Evolutionary conservation across 495 filamentous ascomycete species (phyloP).

Genomic region (Hyaloscypha variabilis): DNA sequence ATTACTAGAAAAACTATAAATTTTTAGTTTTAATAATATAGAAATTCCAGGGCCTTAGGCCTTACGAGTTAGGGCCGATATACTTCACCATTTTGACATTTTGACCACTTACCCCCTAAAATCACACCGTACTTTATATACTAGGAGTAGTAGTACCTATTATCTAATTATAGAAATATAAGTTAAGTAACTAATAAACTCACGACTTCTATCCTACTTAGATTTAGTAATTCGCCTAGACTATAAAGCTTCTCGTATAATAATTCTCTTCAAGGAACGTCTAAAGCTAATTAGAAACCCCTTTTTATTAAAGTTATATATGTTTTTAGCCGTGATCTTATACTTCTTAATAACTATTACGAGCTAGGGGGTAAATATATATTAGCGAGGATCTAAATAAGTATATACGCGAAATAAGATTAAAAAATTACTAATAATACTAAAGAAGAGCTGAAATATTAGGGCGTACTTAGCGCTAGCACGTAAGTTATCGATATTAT

Average conservation of each 20-base stretch:
- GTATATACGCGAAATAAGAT: conserved; percentile 14
- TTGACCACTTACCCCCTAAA: too few relatives aligned
- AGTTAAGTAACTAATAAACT: neutral
- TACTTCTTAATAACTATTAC: neutral
- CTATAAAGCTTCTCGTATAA: conserved; percentile 8
- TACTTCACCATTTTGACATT: too few relatives aligned
- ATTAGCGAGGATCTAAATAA: neutral
- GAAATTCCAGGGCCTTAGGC: too few relatives aligned
- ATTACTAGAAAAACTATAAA: too few relatives aligned
- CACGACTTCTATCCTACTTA: too few relatives aligned
- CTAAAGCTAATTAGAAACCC: conserved; percentile 1
- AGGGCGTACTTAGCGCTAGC: conserved; percentile 8
- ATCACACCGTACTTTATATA: too few relatives aligned
- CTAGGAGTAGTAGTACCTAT: neutral
- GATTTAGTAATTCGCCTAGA: conserved; percentile 6
- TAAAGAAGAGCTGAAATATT: conserved; percentile 20
- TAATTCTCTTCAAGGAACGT: conserved; percentile 42
- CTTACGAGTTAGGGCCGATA: too few relatives aligned
- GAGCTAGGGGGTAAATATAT: neutral
- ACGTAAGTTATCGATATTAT: conserved; percentile 10
- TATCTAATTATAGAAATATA: neutral
- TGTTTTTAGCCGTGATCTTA: neutral
- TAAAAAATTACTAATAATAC: conserved; percentile 9
- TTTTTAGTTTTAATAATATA: too few relatives aligned
- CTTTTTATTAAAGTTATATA: conserved; percentile 10